phyloP scores from a whole-genome alignment of 2,329 filamentous ascomycete genomes.

The Ascochyta koolunga region DNA sequence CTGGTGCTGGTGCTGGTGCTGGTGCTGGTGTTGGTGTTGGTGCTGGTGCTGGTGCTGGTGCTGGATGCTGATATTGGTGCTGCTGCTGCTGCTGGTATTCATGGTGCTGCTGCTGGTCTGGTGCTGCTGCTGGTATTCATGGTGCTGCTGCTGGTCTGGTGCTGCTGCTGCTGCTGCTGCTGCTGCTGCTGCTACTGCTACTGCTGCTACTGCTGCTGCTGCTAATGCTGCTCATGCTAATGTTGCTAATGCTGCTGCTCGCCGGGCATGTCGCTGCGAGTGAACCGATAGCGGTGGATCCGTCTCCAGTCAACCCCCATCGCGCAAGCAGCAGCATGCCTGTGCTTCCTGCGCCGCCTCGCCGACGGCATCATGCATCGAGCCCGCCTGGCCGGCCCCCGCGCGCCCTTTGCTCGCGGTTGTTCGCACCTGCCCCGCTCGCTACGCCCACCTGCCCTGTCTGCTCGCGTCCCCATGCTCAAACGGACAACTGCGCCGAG shows the following conservation, averaged over 20 bases:
- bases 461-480: slow-evolving; percentile 5
- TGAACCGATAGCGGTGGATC: slow-evolving; percentile 10
- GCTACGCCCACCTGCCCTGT: slow-evolving; percentile 10
- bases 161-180: no score
- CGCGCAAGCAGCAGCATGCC: slow-evolving; percentile 11
- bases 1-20: no score
- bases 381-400: slow-evolving; percentile 11
- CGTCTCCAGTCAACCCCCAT: slow-evolving; percentile 9
- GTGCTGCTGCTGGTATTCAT: no score
- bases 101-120: no score
- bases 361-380: slow-evolving; percentile 17
- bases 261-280: slow-evolving; percentile 10
- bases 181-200: no score
- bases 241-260: background rate
- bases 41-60: no score
- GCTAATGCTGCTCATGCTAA: no score
- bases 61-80: no score
- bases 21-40: no score
- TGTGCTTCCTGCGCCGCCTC: slow-evolving; percentile 8
- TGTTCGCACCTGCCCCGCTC: slow-evolving; percentile 14
- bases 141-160: no score
- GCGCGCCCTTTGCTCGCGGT: slow-evolving; percentile 12
- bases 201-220: no score
- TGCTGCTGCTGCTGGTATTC: no score
- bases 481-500: slow-evolving; percentile 16